Base-by-base conservation (phyloP, 345 rosid genomes). In the Sisymbrium irio region DNA sequence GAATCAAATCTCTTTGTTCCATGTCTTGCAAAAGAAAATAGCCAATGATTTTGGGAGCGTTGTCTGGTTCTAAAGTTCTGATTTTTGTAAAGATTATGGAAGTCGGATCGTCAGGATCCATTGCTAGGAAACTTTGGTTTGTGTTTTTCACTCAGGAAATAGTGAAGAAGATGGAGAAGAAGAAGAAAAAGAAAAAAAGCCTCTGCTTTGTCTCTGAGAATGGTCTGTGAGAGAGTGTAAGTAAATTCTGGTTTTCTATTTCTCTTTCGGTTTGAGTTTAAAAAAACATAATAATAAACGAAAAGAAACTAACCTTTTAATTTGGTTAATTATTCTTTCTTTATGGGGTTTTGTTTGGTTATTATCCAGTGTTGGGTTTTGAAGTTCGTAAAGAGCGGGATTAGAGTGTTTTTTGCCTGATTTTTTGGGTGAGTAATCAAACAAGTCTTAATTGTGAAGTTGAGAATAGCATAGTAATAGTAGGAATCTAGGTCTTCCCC, bases 11-110 rank as follows among this genome's bases (percentile, higher is more conserved):
- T 15, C 69, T 73, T 4, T 86, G 86, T 25, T 67, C 70, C 4
- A 84, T 73, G 83, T 84, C 97, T 54, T 90, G 93, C 50, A 90
- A 63, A 17, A 92, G 87, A 49, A 95, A 80, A 67, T 82, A 92
- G 27, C 94, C 96, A 86, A 92, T 87, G 89, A 95, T 85, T 79
- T 82, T 92, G 4, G 85, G 68, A 10, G 96, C 97, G 73, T 92
- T 83, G 15, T 87, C 93, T 5, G 89, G 96, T 80, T 95, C 99
- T 61, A 92, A 51, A 42, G 67, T 76, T 73, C 79, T 82, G 75
- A 95, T 84, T 77, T 80, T 92, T 10, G 77, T 71, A 59, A 86
- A 79, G 60, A 95, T 79, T n/a, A 87, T 59, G 42, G 80, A 65
- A 19, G 86, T 90, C 6, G 87, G 82, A 53, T 90, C 94, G 65